Evolutionary conservation across 371 early-diverging fungal genomes (phyloP).

Genomic region (Circinella minor): DNA sequence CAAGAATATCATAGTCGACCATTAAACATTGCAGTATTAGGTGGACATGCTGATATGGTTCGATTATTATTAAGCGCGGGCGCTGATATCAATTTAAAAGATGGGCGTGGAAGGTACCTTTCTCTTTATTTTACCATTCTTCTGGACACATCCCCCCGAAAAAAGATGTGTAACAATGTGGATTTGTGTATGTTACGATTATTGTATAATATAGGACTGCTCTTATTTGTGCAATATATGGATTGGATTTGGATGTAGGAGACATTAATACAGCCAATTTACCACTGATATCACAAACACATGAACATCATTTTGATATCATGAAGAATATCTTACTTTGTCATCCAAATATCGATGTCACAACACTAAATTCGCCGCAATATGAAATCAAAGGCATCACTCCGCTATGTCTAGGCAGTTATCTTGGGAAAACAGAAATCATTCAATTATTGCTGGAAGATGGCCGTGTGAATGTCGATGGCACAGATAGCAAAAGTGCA

Average conservation of each 20-base stretch:
- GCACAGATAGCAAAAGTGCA: slow-evolving; percentile 71
- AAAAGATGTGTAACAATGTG: slow-evolving; percentile 3
- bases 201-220: slow-evolving; percentile 47
- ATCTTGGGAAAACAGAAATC: slow-evolving; percentile 69
- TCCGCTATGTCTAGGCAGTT: slow-evolving; percentile 76
- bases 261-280: slow-evolving; percentile 65
- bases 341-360: slow-evolving; percentile 58
- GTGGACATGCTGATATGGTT: slow-evolving; percentile 68
- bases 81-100: slow-evolving; percentile 68
- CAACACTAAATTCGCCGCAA: slow-evolving; percentile 67
- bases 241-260: slow-evolving; percentile 56
- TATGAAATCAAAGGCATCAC: slow-evolving; percentile 74
- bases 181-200: neutral
- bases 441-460: slow-evolving; percentile 66
- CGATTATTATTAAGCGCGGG: slow-evolving; percentile 61
- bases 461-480: slow-evolving; percentile 71
- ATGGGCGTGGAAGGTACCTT: slow-evolving; percentile 71
- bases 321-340: slow-evolving; percentile 61
- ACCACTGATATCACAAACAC: slow-evolving; percentile 62
- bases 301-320: slow-evolving; percentile 59
- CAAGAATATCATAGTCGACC: slow-evolving; percentile 62
- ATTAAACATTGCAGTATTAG: slow-evolving; percentile 72
- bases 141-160: neutral
- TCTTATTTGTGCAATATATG: slow-evolving; percentile 61
- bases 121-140: neutral